Percentiles rank a stretch among this genome's conserved stretches.
Evolutionary conservation across 2,329 filamentous ascomycete genomes (phyloP).

Genomic region (Pseudogymnoascus sp.): DNA sequence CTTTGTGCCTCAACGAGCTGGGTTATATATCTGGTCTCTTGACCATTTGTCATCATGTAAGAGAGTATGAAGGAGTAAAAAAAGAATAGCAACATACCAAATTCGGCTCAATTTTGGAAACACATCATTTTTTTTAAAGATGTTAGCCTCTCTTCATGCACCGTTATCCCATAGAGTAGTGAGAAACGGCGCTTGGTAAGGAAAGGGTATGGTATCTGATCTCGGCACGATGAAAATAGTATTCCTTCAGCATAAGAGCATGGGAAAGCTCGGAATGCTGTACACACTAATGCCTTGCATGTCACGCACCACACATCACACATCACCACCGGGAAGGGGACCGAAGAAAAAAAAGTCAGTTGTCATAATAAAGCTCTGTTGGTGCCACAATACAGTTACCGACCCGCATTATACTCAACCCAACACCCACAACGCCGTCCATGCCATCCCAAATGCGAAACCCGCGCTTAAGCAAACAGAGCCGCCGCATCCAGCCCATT

Average conservation of each 20-base stretch:
- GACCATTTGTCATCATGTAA: constrained; percentile 4
- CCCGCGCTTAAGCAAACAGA: constrained; percentile 56
- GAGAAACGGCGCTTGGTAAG: constrained; percentile 4
- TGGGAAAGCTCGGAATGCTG: constrained; percentile 6
- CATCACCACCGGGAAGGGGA: background rate
- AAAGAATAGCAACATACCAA: background rate
- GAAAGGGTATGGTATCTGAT: constrained; percentile 5
- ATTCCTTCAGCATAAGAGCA: constrained; percentile 7
- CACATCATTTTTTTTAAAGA: background rate
- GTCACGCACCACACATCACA: background rate
- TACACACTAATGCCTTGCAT: constrained; percentile 7
- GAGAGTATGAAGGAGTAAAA: background rate
- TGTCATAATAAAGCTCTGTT: constrained; percentile 4
- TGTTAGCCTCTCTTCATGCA: constrained; percentile 5
- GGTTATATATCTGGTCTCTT: constrained; percentile 8
- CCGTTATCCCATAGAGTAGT: background rate
- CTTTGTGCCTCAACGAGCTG: constrained; percentile 6
- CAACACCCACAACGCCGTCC: constrained; percentile 6
- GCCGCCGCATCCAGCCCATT: constrained; percentile 68
- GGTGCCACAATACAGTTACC: constrained; percentile 8
- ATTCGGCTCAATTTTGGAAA: background rate
- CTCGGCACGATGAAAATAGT: constrained; percentile 8
- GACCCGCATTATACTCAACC: constrained; percentile 7
- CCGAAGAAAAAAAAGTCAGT: background rate
- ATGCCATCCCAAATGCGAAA: constrained; percentile 6